These are phyloP conservation scores for Luvunga scandens DNA, from an alignment of 345 rosid species.

Conservation along the genomic window DNA sequence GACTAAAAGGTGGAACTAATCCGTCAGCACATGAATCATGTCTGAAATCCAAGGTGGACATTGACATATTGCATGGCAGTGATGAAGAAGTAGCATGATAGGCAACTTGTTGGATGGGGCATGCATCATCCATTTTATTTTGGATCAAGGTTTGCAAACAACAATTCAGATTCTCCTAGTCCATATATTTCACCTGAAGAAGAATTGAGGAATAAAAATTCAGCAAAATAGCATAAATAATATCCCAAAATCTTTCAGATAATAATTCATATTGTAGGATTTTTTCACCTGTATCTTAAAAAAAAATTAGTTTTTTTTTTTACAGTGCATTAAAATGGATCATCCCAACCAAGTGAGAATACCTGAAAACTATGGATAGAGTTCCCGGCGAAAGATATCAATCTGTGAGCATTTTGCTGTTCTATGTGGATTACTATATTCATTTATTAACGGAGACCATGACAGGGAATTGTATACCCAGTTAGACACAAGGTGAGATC, in stretches of 20 bases:
- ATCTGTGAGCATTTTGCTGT: background rate
- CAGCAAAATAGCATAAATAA: background rate
- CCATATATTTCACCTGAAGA: conserved; percentile 27
- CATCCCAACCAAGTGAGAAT: background rate
- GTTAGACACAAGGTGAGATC: background rate
- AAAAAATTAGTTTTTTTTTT: background rate
- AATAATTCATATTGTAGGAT: background rate
- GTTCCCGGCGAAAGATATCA: background rate
- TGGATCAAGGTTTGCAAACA: conserved; percentile 19
- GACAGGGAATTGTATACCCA: background rate
- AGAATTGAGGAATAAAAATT: background rate
- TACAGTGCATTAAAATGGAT: background rate
- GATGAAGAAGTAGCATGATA: background rate
- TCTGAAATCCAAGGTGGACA: conserved; percentile 9
- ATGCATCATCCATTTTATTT: background rate
- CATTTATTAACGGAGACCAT: background rate
- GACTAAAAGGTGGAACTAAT: background rate
- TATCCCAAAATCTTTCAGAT: background rate
- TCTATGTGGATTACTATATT: background rate
- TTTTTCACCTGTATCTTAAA: conserved; percentile 10
- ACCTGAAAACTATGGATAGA: background rate
- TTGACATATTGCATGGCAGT: background rate
- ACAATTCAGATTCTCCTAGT: conserved; percentile 17
- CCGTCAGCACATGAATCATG: background rate
- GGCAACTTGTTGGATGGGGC: background rate